Percentiles rank a stretch among this genome's conserved stretches.
Evolutionary conservation across 106 monocot species (phyloP).

Genomic region (Dactylorhiza incarnata): DNA sequence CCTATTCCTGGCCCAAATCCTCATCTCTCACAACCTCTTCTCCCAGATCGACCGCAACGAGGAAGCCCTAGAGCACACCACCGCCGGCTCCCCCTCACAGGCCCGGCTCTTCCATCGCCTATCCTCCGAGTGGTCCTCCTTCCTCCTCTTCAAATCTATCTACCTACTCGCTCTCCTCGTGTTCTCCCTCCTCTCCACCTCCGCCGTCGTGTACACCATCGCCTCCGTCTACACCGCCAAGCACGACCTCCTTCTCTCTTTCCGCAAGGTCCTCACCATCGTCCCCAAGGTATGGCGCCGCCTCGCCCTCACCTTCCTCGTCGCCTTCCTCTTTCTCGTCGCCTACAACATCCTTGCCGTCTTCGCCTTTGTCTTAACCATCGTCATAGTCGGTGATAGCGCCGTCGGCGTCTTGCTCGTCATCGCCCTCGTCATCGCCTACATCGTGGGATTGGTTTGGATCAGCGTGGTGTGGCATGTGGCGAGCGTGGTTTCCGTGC

Average conservation of each 20-base stretch:
- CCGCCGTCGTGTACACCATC: slow-evolving; percentile 64
- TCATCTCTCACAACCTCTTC: slow-evolving; percentile 26
- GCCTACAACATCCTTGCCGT: slow-evolving; percentile 25
- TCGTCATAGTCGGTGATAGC: slow-evolving; percentile 16
- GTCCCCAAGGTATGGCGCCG: slow-evolving; percentile 65
- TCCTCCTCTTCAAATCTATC: slow-evolving; percentile 22
- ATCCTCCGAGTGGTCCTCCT: slow-evolving; percentile 17
- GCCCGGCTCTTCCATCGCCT: slow-evolving; percentile 16
- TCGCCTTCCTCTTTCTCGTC: slow-evolving; percentile 39
- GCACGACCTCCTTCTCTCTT: slow-evolving; percentile 24
- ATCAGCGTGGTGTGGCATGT: slow-evolving; percentile 59
- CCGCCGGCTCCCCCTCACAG: slow-evolving; percentile 9
- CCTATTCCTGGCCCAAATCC: slow-evolving; percentile 27
- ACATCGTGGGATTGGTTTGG: slow-evolving; percentile 37
- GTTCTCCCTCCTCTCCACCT: slow-evolving; percentile 26
- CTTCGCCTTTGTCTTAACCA: slow-evolving; percentile 6
- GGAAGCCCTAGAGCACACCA: slow-evolving; percentile 10
- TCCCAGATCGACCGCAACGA: slow-evolving; percentile 25
- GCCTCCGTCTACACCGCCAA: slow-evolving; percentile 74
- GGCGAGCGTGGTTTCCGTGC: slow-evolving; percentile 58
- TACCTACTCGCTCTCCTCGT: slow-evolving; percentile 16
- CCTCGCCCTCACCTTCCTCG: slow-evolving; percentile 53
- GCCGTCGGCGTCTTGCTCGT: background rate
- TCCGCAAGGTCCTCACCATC: slow-evolving; percentile 39
- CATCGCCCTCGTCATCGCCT: slow-evolving; percentile 15